Evolutionary conservation across 1,139 yeast species (phyloP).

Genomic region (Scheffersomyces stambukii): DNA sequence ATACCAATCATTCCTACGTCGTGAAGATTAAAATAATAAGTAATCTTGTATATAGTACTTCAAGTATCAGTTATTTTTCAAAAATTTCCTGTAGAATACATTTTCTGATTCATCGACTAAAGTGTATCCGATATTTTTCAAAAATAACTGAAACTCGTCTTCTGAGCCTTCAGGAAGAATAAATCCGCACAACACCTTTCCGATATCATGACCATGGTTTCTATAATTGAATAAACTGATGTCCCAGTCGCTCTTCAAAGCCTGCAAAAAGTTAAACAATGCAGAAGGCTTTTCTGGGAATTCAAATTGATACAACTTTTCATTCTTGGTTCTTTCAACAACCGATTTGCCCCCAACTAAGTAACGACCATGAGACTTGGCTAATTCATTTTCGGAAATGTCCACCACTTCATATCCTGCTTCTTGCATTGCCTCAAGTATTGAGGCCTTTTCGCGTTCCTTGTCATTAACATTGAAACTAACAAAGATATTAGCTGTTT

Average conservation of each 20-base stretch:
- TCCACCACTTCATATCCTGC: conserved; percentile 66
- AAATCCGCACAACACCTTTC: conserved; percentile 86
- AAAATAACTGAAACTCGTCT: conserved; percentile 60
- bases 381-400: conserved; percentile 88
- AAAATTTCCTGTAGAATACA: conserved; percentile 72
- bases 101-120: conserved; percentile 82
- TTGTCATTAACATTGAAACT: conserved; percentile 82
- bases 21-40: conserved; percentile 16
- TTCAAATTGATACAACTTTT: conserved; percentile 77
- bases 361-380: conserved; percentile 94
- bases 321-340: conserved; percentile 39
- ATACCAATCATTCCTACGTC: conserved; percentile 61
- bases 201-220: conserved; percentile 94
- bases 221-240: conserved; percentile 92
- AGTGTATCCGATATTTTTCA: conserved; percentile 69
- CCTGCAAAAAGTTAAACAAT: conserved; percentile 67
- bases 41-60: conserved; percentile 1
- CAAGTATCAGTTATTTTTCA: conserved; percentile 22
- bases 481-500: conserved; percentile 74
- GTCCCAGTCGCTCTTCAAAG: conserved; percentile 79
- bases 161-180: conserved; percentile 73
- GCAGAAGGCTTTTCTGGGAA: conserved; percentile 99
- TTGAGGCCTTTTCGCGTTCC: conserved; percentile 45
- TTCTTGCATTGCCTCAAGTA: conserved; percentile 35
- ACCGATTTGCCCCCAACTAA: conserved; percentile 81